Evolutionary conservation across 2,329 filamentous ascomycete genomes (phyloP).

Genomic region (Amauroascus verrucosus): DNA sequence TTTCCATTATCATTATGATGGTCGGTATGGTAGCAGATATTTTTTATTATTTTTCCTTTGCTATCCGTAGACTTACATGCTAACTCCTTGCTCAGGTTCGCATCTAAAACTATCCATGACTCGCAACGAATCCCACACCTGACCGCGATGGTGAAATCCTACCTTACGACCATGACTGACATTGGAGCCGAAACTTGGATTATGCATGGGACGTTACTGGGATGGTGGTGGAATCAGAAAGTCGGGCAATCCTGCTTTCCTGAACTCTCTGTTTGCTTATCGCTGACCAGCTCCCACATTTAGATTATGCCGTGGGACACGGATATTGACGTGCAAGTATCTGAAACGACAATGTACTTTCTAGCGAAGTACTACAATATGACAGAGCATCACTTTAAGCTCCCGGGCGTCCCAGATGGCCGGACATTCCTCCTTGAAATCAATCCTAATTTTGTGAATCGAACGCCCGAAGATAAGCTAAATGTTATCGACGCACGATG

Average conservation of each 20-base stretch:
- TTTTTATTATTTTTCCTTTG: no score
- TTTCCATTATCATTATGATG: conserved; percentile 35
- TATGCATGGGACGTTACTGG: conserved; percentile 51
- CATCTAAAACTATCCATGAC: conserved; percentile 36
- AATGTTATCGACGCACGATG: conserved; percentile 53
- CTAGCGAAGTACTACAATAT: conserved; percentile 53
- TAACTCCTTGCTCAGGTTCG: conserved; percentile 34
- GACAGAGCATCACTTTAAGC: conserved; percentile 45
- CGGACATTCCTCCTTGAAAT: conserved; percentile 48
- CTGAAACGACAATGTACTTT: conserved; percentile 45
- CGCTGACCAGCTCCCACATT: neutral
- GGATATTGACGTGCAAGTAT: conserved; percentile 51
- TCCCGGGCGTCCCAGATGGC: conserved; percentile 28
- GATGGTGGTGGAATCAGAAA: conserved; percentile 54
- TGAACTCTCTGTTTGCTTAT: no score
- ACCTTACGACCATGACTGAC: conserved; percentile 47
- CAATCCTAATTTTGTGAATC: conserved; percentile 46
- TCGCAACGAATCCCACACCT: conserved; percentile 42
- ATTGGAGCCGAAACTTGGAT: conserved; percentile 52
- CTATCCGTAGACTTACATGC: neutral
- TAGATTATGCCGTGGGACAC: conserved; percentile 52
- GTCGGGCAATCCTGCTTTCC: conserved; percentile 18
- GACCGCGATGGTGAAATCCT: conserved; percentile 45
- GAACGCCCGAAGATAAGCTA: conserved; percentile 34
- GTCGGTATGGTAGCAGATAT: conserved; percentile 17